Evolutionary conservation across 768 basidiomycete species (phyloP), one percentile per base, ranked within the genome.

Genomic region (Galerina marginata): DNA sequence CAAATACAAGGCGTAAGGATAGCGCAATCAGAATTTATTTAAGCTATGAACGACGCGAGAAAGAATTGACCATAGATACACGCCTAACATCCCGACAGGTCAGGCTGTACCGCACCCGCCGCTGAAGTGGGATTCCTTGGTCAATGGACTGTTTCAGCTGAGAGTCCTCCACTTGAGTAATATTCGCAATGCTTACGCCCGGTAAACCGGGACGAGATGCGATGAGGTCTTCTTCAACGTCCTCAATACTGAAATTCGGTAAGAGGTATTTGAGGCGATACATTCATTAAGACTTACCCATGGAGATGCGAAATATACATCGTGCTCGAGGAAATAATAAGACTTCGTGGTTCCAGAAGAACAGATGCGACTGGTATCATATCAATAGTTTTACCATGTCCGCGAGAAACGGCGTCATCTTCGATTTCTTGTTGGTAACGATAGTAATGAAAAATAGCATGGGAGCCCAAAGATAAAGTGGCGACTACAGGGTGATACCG

Each of bases 401-500:
- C 72, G 51, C 62, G 29, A 37, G 72, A 68, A 39, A 66, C 72
- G 61, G 68, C 65, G 42, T 56, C 60, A 9, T 51, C 56, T 33
- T 68, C 67, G 47, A 58, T 61, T 52, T 72, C 65, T 40, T 66
- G 43, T 56, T 74, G 76, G 67, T 93, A 93, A 54, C 80, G 81
- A 69, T 93, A 93, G 70, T 96, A 92, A 74, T 94, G 84, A 65
- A 98, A 89, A 57, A 93, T 78, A 2, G 90, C 79, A 72, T 95
- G 93, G 1, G 93, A 91, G 43, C 90, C 89, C 59, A 97, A 76
- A 12, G 95, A 95, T 51, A 98, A 76, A n/a, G 96, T 97, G 1
- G 93, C 90, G 1, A 97, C 95, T 4, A 90, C 86, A 0, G 95
- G 93, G 68, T 88, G 78, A 75, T 96, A 98, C 15, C 88, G 84